phyloP scores from a whole-genome alignment of 208 protist species.

The Angomonas ambiguus region DNA sequence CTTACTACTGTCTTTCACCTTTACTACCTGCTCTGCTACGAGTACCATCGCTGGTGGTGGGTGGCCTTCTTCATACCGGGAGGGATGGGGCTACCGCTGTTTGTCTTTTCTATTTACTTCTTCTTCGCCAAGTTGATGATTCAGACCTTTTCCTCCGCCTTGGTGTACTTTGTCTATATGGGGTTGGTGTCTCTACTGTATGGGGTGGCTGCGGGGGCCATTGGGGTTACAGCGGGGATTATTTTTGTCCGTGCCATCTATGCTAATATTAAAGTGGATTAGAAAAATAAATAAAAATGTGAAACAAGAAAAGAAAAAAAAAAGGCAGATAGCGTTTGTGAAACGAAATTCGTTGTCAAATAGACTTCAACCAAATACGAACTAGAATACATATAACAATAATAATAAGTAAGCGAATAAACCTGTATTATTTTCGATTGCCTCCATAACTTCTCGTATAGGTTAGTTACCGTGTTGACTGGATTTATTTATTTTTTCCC shows the following conservation, averaged over 20 bases:
- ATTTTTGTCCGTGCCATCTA: constrained; percentile 86
- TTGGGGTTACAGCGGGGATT: constrained; percentile 75
- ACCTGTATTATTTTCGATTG: no score
- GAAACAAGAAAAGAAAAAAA: constrained; percentile 10
- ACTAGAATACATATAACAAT: not conserved
- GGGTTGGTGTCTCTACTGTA: constrained; percentile 66
- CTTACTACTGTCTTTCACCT: constrained; percentile 97
- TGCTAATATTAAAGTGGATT: constrained; percentile 74
- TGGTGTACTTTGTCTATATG: constrained; percentile 92
- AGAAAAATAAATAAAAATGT: not conserved
- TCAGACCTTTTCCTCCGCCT: constrained; percentile 46
- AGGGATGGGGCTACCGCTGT: constrained; percentile 89
- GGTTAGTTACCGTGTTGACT: no score
- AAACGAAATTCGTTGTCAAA: not conserved
- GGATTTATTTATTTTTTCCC: no score
- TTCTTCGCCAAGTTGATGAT: constrained; percentile 80
- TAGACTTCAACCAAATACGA: not conserved
- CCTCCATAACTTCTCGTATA: no score
- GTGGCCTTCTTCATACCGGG: constrained; percentile 91
- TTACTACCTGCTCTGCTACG: constrained; percentile 97
- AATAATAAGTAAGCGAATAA: not conserved
- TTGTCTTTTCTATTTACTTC: constrained; percentile 91
- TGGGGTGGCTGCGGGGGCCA: constrained; percentile 70
- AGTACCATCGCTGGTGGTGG: constrained; percentile 99
- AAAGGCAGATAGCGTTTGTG: not conserved